A percentile compares a stretch with the other conserved stretches of the same genome.
These are phyloP conservation scores for Russula dissimulans DNA, from an alignment of 768 basidiomycete species.

Conservation along the genomic window DNA sequence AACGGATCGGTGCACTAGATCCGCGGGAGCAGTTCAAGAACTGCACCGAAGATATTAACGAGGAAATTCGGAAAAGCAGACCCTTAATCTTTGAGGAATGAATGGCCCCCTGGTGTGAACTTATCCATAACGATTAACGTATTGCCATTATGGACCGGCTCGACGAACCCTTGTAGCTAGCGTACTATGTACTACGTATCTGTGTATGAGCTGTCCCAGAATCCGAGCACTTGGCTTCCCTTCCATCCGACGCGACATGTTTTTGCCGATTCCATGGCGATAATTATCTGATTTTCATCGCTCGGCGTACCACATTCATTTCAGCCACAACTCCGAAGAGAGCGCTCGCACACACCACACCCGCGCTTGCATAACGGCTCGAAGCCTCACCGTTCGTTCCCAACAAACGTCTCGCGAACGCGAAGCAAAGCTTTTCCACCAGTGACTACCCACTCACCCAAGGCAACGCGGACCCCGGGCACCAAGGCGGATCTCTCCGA, in stretches of 20 bases:
- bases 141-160: slow-evolving; percentile 2
- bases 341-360: neutral
- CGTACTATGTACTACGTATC: neutral
- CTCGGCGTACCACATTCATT: neutral
- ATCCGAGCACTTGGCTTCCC: neutral
- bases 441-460: neutral
- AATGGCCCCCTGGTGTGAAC: slow-evolving; percentile 3
- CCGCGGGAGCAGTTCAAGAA: slow-evolving; percentile 48
- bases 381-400: neutral
- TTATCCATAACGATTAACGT: slow-evolving; percentile 25
- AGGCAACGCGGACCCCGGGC: neutral
- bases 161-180: slow-evolving; percentile 19
- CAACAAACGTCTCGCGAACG: too few species aligned
- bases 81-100: slow-evolving; percentile 4
- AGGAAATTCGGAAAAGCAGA: slow-evolving; percentile 41
- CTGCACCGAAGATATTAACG: slow-evolving; percentile 59
- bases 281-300: slow-evolving; percentile 7
- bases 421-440: neutral
- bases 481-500: neutral
- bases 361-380: neutral
- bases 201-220: neutral
- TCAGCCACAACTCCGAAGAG: slow-evolving; percentile 1
- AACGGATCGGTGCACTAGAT: slow-evolving; percentile 52
- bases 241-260: neutral
- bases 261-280: neutral